Base-by-base conservation (phyloP, 1,139 yeast genomes). In the Scheffersomyces segobiensis region DNA sequence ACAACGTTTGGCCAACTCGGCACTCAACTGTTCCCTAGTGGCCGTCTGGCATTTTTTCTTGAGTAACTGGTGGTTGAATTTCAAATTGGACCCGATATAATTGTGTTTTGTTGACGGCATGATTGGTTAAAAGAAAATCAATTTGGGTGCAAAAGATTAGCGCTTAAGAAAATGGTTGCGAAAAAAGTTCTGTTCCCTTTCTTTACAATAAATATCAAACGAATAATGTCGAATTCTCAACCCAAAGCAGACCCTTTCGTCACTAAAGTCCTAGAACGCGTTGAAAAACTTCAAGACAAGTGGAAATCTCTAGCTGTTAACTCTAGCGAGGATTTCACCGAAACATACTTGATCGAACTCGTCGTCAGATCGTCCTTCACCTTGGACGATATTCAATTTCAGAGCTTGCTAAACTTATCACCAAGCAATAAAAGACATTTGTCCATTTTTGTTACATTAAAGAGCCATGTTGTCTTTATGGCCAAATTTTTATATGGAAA, bases 271-370 rank as follows among this genome's bases (percentile, higher is more conserved):
- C 3, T 32, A 32, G 42, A 32, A 7, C 42, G 42, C 8, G 42
- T 32, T 32, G 42, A 32, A 3, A 32, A 32, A 32, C 42, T 32
- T 32, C 42, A 32, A 32, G 42, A 32, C 42, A 32, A 12, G 17
- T 32, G 42, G 42, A 32, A 7, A 10, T 32, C 42, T 4, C 12
- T 10, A 32, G 42, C 42, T 2, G 17, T 32, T 32, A 32, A 32
- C 42, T 32, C 42, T 32, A 32, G 17, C 42, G 42, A 32, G 5
- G 42, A 32, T 2, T 32, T 32, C 17, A 32, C 56, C 21, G 63
- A 59, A 19, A 65, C 71, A 1, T 60, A 67, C 7, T 52, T 68
- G 17, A 58, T 68, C 20, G 65, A 63, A 52, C 61, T 68, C 18
- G 57, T 70, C 17, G 50, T 70, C 22, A 56, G 57, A 5, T 56